Percentiles rank a stretch among this genome's conserved stretches.
phyloP scores from a whole-genome alignment of 2,329 filamentous ascomycete genomes.

The Plectosphaerella sp. region DNA sequence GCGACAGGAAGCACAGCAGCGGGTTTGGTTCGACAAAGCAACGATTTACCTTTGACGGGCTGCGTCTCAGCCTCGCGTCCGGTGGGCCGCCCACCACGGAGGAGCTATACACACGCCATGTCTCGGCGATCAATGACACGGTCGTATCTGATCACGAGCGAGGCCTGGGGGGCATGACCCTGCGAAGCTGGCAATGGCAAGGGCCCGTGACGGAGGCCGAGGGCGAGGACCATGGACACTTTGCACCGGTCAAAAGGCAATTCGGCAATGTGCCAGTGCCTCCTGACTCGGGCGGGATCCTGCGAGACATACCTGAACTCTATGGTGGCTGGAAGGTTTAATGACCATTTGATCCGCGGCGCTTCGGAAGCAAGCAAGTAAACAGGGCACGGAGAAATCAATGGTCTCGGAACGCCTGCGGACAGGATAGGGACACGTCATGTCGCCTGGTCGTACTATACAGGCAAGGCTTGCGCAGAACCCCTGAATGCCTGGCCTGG shows the following conservation, averaged over 20 bases:
- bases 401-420: too few species aligned
- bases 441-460: neutral
- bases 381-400: neutral
- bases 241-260: constrained; percentile 3
- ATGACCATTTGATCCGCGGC: neutral
- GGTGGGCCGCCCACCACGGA: constrained; percentile 12
- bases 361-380: neutral
- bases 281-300: neutral
- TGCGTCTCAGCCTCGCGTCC: constrained; percentile 15
- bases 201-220: neutral
- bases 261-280: neutral
- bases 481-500: too few species aligned
- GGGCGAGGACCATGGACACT: constrained; percentile 1
- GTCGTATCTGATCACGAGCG: constrained; percentile 43
- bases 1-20: constrained; percentile 38
- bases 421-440: neutral
- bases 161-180: constrained; percentile 13
- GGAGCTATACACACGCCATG: constrained; percentile 53
- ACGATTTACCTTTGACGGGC: constrained; percentile 48
- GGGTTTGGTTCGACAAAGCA: constrained; percentile 55
- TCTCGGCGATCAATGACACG: constrained; percentile 50
- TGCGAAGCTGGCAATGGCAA: neutral
- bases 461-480: too few species aligned
- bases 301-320: neutral
- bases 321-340: neutral